Evolutionary conservation across 441 rosid genomes (phyloP), one percentile per base, ranked within the genome.

Genomic region (Adansonia grandidieri): DNA sequence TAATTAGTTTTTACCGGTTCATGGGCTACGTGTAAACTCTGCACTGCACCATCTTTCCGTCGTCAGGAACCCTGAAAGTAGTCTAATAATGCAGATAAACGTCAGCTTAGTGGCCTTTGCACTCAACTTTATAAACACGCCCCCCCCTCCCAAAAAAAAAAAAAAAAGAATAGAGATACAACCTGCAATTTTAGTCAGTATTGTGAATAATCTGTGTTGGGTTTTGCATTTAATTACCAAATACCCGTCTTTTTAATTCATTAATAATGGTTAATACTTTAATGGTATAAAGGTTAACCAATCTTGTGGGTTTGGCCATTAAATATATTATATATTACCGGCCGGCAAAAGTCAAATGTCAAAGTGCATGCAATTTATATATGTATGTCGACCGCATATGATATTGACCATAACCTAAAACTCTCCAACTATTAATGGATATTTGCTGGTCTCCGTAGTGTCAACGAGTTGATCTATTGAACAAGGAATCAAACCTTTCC

Each of bases 21-120:
- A 57, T 75, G 70, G 71, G 53, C 63, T 32, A 64, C 61, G 78
- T 75, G 78, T 63, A 22, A 63, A 63, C 47, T 75, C 19, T 6
- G 72, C 72, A 58, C 6, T n/a, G 19, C 57, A 14, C 8, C 28
- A 9, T 65, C 40, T 51, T 28, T 40, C 70, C 62, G 17, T 20
- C 58, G 50, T 73, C 58, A 67, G 14, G 73, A 44, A 32, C 65
- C 71, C 73, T 15, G 7, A 51, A 60, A 13, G 48, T 20, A 7
- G 5, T 9, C 37, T 9, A 54, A 71, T 71, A 62, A 51, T 71
- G 62, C 62, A n/a, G 20, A 9, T 24, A 78, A 64, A 74, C 78
- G 62, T 3, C 62, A 78, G 45, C 40, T 62, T 2, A 64, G 79
- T 78, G 84, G 77, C 32, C 44, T 28, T 56, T 15, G 74, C 84